These are phyloP conservation scores for Amauroascus verrucosus DNA, from an alignment of 2,329 filamentous ascomycete genomes.

Conservation along the genomic window DNA sequence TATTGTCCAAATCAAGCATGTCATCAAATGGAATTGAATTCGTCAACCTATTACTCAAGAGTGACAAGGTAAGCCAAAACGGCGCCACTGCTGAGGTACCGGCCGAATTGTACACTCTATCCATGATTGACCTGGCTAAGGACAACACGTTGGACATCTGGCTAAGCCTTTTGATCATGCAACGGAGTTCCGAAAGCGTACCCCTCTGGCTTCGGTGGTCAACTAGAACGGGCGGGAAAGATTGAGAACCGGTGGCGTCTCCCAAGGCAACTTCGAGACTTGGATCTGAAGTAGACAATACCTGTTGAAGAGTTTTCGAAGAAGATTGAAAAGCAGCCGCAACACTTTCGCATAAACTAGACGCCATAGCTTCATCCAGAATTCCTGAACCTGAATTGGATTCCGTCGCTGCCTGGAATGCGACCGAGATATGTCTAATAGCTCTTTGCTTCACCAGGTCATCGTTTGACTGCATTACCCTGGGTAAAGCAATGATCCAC, in stretches of 20 bases:
- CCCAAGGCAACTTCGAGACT: slow-evolving; percentile 22
- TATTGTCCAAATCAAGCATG: slow-evolving; percentile 49
- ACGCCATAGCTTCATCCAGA: slow-evolving; percentile 56
- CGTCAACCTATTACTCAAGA: slow-evolving; percentile 51
- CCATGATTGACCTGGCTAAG: slow-evolving; percentile 56
- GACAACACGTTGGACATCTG: slow-evolving; percentile 34
- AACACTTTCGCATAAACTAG: slow-evolving; percentile 65
- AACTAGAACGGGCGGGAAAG: slow-evolving; percentile 54
- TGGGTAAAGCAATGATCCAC: slow-evolving; percentile 71
- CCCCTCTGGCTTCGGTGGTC: slow-evolving; percentile 55
- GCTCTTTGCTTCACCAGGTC: slow-evolving; percentile 63
- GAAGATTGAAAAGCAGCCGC: slow-evolving; percentile 37
- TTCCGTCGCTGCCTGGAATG: slow-evolving; percentile 55
- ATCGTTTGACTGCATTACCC: slow-evolving; percentile 74
- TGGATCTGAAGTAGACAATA: slow-evolving; percentile 18
- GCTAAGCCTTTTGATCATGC: slow-evolving; percentile 48
- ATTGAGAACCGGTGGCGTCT: slow-evolving; percentile 18
- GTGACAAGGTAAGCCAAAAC: slow-evolving; percentile 69
- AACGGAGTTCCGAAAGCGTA: slow-evolving; percentile 52
- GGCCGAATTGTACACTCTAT: slow-evolving; percentile 49
- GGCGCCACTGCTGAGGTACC: slow-evolving; percentile 55
- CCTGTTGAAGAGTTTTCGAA: slow-evolving; percentile 23
- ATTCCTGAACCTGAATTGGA: slow-evolving; percentile 55
- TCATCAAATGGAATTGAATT: slow-evolving; percentile 50
- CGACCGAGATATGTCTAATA: slow-evolving; percentile 65